Base-by-base conservation (phyloP, 176 grass and related monocot species). In the Urochloa ruziziensis region DNA sequence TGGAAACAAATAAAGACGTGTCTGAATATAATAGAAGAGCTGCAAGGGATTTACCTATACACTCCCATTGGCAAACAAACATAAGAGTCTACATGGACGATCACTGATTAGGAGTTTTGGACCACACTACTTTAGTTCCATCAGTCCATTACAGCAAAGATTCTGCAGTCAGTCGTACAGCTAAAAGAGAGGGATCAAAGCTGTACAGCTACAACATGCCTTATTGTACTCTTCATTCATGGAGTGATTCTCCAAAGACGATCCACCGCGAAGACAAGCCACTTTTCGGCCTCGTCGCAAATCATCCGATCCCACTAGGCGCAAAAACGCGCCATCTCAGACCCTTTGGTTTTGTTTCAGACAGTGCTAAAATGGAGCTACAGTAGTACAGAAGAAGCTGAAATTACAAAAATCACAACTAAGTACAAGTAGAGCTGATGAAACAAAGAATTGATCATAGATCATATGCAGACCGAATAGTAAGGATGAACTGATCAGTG, bases 381-480 rank as follows among this genome's bases (percentile, higher is more conserved):
- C 10, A n/a, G n/a, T 28, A 39, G 28, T 74, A 75, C 42, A 85
- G 67, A 62, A 36, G 14, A 57, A 77, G 44, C 18, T 11, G 10
- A 65, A n/a, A 37, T n/a, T 29, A 3, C 19, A 84, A 78, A 72
- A 77, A 63, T 21, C 9, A 27, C 24, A 53, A 10, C 36, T 74
- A 88, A 27, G 59, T 77, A 65, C 24, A 67, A 24, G 8, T 27
- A 37, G 7, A 42, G 59, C 16, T 7, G 2, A 52, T 14, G 17
- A 11, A 80, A 18, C 28, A 72, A 83, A 88, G 63, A 83, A 82
- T 76, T 17, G 23, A 18, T 70, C 51, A 61, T 60, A 51, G 23
- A 18, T 70, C 51, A 61, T 60, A 51, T 66, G 82, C 82, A 75
- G 70, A 63, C 46, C 10, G 67, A 70, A 43, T 46, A 10, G 42